Percentiles rank a stretch among this genome's conserved stretches.
phyloP scores from a whole-genome alignment of 495 filamentous ascomycete genomes.

The Trichoderma gamsii region DNA sequence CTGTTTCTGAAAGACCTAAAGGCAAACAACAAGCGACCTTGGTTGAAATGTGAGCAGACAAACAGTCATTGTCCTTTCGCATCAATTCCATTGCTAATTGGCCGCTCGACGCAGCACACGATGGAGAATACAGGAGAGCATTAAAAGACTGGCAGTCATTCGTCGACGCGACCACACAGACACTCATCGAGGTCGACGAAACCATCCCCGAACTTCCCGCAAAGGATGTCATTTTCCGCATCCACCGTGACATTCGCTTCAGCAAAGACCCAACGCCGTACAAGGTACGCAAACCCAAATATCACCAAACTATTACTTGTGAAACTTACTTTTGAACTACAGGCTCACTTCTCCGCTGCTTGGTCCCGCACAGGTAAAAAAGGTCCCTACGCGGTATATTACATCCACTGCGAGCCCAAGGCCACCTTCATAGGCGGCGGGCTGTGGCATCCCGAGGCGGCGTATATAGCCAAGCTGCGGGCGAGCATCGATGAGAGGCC shows the following conservation, averaged over 20 bases:
- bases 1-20: constrained; percentile 70
- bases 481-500: constrained; percentile 66
- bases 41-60: constrained; percentile 62
- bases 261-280: constrained; percentile 77
- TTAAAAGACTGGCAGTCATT: constrained; percentile 75
- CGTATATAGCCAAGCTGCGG: constrained; percentile 57
- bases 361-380: constrained; percentile 84
- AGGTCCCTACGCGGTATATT: constrained; percentile 81
- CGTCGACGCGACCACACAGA: constrained; percentile 60
- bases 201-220: constrained; percentile 78
- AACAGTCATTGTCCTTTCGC: neutral
- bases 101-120: constrained; percentile 49
- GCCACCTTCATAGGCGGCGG: constrained; percentile 59
- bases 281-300: constrained; percentile 51
- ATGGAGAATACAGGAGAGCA: constrained; percentile 67
- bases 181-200: constrained; percentile 62
- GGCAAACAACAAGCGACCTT: constrained; percentile 71
- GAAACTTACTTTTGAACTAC: constrained; percentile 16
- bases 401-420: constrained; percentile 45
- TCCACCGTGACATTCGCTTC: constrained; percentile 78
- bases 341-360: constrained; percentile 75
- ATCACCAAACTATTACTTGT: neutral
- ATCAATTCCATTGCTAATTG: neutral
- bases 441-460: constrained; percentile 66
- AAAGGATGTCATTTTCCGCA: constrained; percentile 80